Evolutionary conservation across 2,329 filamentous ascomycete species (phyloP).

Genomic region (Cryphonectria japonica): DNA sequence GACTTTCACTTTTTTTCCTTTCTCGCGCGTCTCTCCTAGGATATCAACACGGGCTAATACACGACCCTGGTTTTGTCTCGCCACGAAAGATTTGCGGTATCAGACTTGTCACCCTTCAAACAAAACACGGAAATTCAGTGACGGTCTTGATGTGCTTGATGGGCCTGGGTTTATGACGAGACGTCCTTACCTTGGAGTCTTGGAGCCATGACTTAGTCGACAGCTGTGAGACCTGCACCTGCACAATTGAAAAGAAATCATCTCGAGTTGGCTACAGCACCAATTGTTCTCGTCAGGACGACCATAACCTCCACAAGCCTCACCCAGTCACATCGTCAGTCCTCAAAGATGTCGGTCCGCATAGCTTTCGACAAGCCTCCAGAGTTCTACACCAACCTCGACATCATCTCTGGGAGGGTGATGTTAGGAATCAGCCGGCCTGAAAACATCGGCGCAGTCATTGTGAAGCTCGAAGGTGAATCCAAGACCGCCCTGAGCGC

Average conservation of each 20-base stretch:
- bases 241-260: background rate
- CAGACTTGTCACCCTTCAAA: background rate
- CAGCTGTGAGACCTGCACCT: constrained; percentile 10
- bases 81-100: background rate
- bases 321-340: background rate
- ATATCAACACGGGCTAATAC: background rate
- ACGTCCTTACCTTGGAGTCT: background rate
- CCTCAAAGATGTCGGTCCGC: constrained; percentile 63
- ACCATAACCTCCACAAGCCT: background rate
- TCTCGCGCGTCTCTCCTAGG: background rate
- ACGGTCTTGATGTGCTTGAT: background rate
- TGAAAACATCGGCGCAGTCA: constrained; percentile 72
- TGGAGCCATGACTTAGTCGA: constrained; percentile 7
- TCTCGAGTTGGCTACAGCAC: background rate
- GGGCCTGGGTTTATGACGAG: background rate
- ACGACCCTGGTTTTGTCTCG: background rate
- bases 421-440: constrained; percentile 63
- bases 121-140: background rate
- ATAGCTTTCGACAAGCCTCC: constrained; percentile 69
- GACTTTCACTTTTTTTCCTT: background rate
- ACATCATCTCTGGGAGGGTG: constrained; percentile 68
- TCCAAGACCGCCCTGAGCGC: constrained; percentile 67
- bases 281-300: background rate
- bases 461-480: constrained; percentile 85
- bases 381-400: constrained; percentile 79